Percentiles rank a stretch among this genome's conserved stretches.
Conservation (phyloP, 1,284 basidiomycete genomes). For the Rhodotorula sp. region DNA sequence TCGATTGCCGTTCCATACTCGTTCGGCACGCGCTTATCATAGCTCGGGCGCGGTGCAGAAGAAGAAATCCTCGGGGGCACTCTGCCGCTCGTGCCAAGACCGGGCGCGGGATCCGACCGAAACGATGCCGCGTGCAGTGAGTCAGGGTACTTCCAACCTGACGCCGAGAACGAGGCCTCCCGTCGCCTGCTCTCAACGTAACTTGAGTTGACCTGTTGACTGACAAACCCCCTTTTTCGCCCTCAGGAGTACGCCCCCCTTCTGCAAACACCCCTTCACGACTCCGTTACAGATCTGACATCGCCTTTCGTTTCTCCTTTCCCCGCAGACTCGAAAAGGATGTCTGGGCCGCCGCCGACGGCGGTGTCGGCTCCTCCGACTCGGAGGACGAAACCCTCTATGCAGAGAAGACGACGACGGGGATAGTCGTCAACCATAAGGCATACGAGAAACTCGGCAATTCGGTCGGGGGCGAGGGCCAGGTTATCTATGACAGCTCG, state of each 20-base stretch:
- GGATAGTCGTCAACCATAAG: not conserved
- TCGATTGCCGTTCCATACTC: no score
- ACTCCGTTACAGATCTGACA: no score
- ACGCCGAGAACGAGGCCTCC: no score
- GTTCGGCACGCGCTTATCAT: no score
- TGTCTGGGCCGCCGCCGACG: not conserved
- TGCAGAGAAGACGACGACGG: not conserved
- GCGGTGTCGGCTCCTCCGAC: not conserved
- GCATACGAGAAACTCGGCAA: not conserved
- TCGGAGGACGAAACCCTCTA: not conserved
- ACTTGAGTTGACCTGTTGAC: not conserved
- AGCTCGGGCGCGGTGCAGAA: not conserved
- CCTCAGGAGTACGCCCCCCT: constrained; percentile 3
- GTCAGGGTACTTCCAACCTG: not conserved
- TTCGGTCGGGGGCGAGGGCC: not conserved
- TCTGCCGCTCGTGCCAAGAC: not conserved
- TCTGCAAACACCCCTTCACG: no score
- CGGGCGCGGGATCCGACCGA: not conserved
- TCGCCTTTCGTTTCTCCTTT: no score
- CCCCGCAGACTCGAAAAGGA: constrained; percentile 2
- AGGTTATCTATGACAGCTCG: not conserved
- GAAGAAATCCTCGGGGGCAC: not conserved
- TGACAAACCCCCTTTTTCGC: no score
- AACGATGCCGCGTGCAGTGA: not conserved
- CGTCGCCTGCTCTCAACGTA: no score